Base-by-base conservation (phyloP, 2,329 filamentous ascomycete species). In the Penicillium sp. region DNA sequence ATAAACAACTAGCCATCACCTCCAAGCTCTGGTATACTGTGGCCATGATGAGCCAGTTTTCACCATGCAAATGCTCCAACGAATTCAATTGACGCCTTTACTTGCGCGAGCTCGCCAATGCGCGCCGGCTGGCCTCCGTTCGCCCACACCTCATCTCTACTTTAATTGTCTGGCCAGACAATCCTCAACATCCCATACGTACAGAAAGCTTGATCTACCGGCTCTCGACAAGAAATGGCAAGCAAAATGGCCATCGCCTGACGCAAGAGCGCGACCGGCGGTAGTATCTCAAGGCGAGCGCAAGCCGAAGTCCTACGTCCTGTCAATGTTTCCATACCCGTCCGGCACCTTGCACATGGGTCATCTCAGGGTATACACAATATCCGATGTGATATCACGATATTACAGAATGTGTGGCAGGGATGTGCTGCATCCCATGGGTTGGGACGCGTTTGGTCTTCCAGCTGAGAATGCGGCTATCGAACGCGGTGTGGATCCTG, bases 251-350 rank as follows among this genome's bases (percentile, higher is more conserved):
- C 64, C 63, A 45, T 41, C 45, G 9, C 55, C 62, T 18, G 52
- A 46, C 34, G 35, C 45, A 9, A 44, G 47, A 5, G 33, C 38
- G 34, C 49, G 47, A 25, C 36, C 38, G 18, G 37, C 4, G 6
- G 8, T 47, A 13, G 39, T 48, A 32, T 28, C 47, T 36, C 13
- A n/a, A 4, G n/a, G 43, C 39, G 57, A 57, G 24, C 45, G 54
- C 28, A 67, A 68, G 55, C 65, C 64, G 13, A 76, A 73, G 50
- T 72, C 70, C 27, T 95, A 91, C 66, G 81, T 95, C 52, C 75
- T 95, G 46, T 85, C 90, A 55, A 95, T 95, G 90, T 95, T 95
- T 64, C 90, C 90, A 0, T 95, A 95, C 66, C 90, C 90, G 1
- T 95, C 90, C 0, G 90, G 90, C 28, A 84, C 83, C 28, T 77